Percentiles rank a stretch among this genome's conserved stretches.
These are phyloP conservation scores for Fusarium odoratissimum DNA, from an alignment of 2,329 filamentous ascomycete genomes.

Conservation along the genomic window DNA sequence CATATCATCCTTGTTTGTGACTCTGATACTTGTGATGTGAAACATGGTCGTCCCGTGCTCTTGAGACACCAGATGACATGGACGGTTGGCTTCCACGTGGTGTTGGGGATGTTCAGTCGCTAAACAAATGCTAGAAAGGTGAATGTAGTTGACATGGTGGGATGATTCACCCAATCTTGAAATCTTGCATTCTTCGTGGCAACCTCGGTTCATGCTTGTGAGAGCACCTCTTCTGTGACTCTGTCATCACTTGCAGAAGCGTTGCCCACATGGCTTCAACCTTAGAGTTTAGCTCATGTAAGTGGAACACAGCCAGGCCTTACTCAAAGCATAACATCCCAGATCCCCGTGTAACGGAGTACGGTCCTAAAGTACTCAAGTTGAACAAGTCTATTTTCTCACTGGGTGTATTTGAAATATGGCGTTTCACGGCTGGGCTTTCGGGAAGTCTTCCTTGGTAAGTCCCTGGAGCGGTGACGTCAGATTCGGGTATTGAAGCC, in stretches of 20 bases:
- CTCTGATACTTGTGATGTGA: neutral
- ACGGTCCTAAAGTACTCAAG: neutral
- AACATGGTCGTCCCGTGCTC: neutral
- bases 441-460: slow-evolving; percentile 18
- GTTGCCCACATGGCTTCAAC: neutral
- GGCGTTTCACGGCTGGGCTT: slow-evolving; percentile 13
- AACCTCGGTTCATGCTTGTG: neutral
- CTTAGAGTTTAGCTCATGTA: too few relatives aligned
- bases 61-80: slow-evolving; percentile 17
- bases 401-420: neutral
- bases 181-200: neutral
- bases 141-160: neutral
- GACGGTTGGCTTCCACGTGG: slow-evolving; percentile 17
- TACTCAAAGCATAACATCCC: neutral
- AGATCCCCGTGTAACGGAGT: neutral
- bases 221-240: neutral
- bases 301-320: neutral
- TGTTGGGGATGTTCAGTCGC: neutral
- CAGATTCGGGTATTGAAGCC: slow-evolving; percentile 22
- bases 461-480: slow-evolving; percentile 24
- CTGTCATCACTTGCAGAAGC: neutral
- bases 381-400: slow-evolving; percentile 2
- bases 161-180: neutral
- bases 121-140: slow-evolving; percentile 1
- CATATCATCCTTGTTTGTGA: neutral